phyloP scores from a whole-genome alignment of 495 filamentous ascomycete species.

The Aspergillus leporis region DNA sequence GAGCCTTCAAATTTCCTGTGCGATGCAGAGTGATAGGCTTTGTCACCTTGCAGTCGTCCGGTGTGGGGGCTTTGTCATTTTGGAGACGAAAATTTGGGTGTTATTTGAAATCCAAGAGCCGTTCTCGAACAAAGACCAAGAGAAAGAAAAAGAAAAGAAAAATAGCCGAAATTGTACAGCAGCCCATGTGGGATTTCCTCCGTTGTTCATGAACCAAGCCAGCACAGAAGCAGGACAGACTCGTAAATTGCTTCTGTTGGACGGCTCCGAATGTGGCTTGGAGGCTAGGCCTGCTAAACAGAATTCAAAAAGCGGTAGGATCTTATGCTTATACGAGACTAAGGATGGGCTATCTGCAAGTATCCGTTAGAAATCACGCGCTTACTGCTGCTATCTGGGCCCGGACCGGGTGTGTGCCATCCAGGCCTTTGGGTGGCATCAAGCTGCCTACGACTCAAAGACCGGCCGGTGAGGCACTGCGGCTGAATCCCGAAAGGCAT shows the following conservation, averaged over 20 bases:
- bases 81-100: background rate
- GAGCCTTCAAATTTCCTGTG: conserved; percentile 5
- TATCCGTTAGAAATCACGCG: conserved; percentile 26
- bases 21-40: conserved; percentile 11
- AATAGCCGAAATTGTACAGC: conserved; percentile 4
- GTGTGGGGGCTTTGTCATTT: background rate
- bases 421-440: background rate
- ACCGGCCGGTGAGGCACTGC: background rate
- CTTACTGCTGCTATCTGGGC: conserved; percentile 14
- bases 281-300: conserved; percentile 10
- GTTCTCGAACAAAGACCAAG: background rate
- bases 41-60: background rate
- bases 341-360: conserved; percentile 22
- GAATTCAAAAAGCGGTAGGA: background rate
- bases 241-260: background rate
- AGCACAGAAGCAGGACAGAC: background rate
- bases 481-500: background rate
- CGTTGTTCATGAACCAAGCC: background rate
- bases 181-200: background rate
- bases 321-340: conserved; percentile 10
- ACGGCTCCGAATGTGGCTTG: conserved; percentile 11
- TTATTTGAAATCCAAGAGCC: background rate
- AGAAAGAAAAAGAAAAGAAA: background rate
- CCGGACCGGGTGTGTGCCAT: background rate
- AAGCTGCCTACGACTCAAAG: background rate